Conservation (phyloP, 2,329 filamentous ascomycete species). For the Exophiala oligosperma region DNA sequence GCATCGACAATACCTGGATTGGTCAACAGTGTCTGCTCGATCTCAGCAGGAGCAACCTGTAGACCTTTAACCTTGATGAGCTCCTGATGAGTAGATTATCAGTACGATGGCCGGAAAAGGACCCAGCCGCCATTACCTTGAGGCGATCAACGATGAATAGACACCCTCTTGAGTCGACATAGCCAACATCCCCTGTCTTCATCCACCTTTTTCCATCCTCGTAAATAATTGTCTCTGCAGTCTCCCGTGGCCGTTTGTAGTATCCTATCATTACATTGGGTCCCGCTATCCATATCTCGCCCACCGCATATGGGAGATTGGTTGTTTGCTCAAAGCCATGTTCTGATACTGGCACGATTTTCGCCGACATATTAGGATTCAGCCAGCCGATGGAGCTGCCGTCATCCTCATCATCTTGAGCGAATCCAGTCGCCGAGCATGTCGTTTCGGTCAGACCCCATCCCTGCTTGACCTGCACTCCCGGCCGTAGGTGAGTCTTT, state of each 20-base stretch:
- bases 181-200: conserved; percentile 31
- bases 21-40: conserved; percentile 48
- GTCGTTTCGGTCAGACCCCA: conserved; percentile 30
- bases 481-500: conserved; percentile 2
- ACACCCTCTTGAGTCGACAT: conserved; percentile 54
- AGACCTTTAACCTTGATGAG: conserved; percentile 62
- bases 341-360: conserved; percentile 6
- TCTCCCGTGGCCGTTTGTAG: conserved; percentile 33
- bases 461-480: conserved; percentile 14
- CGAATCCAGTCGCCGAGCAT: conserved; percentile 10
- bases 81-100: conserved; percentile 36
- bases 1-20: conserved; percentile 51
- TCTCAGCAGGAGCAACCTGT: conserved; percentile 63
- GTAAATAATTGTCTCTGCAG: conserved; percentile 33
- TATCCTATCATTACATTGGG: conserved; percentile 27
- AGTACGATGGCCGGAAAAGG: no score
- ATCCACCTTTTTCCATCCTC: conserved; percentile 50
- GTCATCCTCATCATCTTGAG: conserved; percentile 5
- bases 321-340: neutral
- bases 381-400: conserved; percentile 7
- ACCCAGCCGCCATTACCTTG: conserved; percentile 33
- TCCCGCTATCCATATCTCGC: neutral
- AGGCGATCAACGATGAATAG: conserved; percentile 79
- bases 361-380: conserved; percentile 8
- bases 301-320: neutral